Conservation (phyloP, 305 asterid species). For the Ilex paraguariensis region DNA sequence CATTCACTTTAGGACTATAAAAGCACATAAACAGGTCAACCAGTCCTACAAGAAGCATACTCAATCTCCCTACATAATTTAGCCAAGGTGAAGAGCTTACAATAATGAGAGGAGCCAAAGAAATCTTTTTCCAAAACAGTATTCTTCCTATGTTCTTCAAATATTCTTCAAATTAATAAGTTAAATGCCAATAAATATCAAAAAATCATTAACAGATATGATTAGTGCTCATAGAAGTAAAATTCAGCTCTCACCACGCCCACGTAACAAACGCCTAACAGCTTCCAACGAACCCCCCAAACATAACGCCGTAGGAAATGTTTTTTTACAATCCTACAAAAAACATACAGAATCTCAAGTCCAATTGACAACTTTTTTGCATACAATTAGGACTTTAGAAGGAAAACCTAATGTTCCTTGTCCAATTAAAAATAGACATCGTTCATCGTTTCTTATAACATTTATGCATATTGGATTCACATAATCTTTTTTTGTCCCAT, state of each 20-base stretch:
- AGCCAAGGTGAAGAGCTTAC: too few species aligned
- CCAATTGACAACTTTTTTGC: conserved; percentile 2
- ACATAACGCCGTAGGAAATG: conserved; percentile 76
- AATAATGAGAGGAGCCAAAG: too few species aligned
- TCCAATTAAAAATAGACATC: too few species aligned
- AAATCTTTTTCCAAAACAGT: not conserved
- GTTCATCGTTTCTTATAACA: too few species aligned
- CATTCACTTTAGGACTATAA: conserved; percentile 9
- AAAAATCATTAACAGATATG: conserved; percentile 11
- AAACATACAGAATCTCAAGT: not conserved
- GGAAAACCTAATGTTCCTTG: not conserved
- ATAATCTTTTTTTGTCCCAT: too few species aligned
- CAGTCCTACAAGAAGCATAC: not conserved
- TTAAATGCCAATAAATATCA: conserved; percentile 4
- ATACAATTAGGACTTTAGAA: not conserved
- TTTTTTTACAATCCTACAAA: conserved; percentile 75
- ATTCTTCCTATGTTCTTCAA: not conserved
- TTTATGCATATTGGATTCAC: too few species aligned
- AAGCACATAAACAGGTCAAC: conserved; percentile 3
- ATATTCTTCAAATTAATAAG: conserved; percentile 6
- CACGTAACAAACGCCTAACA: conserved; percentile 59
- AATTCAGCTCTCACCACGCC: conserved; percentile 70
- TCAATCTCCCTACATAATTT: too few species aligned
- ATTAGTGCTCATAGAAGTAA: conserved; percentile 4
- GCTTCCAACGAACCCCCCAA: conserved; percentile 90